These are phyloP conservation scores for Pseudogymnoascus verrucosus DNA, from an alignment of 2,329 filamentous ascomycete species.

Conservation along the genomic window DNA sequence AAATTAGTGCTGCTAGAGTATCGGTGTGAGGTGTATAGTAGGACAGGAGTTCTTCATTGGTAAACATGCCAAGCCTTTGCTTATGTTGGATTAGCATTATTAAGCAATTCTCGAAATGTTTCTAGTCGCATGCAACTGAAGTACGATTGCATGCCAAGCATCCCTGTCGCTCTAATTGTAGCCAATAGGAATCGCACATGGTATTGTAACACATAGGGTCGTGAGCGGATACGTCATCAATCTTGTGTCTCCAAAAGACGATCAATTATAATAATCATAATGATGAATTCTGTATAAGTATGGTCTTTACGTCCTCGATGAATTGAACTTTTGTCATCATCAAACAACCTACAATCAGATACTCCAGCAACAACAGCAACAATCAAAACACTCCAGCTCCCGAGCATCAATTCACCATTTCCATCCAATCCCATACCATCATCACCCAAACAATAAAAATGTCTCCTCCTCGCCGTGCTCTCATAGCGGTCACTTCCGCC, in stretches of 20 bases:
- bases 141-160: not conserved
- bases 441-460: not conserved
- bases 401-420: not conserved
- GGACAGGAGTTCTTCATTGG: not conserved
- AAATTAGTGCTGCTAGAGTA: not conserved
- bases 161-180: not conserved
- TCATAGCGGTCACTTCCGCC: slow-evolving; percentile 38
- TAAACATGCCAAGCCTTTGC: not conserved
- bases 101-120: not conserved
- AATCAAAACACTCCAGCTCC: not conserved
- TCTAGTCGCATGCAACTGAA: not conserved
- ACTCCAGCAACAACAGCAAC: not conserved
- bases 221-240: not conserved
- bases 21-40: not conserved
- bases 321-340: not conserved
- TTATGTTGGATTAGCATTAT: too few species aligned
- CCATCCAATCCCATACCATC: not conserved
- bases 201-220: not conserved
- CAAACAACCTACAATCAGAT: not conserved
- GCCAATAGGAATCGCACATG: not conserved
- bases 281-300: not conserved
- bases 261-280: not conserved
- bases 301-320: not conserved
- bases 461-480: slow-evolving; percentile 33
- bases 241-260: not conserved